phyloP scores from a whole-genome alignment of 192 early-diverging fungal species.

The Coemansia sp. region DNA sequence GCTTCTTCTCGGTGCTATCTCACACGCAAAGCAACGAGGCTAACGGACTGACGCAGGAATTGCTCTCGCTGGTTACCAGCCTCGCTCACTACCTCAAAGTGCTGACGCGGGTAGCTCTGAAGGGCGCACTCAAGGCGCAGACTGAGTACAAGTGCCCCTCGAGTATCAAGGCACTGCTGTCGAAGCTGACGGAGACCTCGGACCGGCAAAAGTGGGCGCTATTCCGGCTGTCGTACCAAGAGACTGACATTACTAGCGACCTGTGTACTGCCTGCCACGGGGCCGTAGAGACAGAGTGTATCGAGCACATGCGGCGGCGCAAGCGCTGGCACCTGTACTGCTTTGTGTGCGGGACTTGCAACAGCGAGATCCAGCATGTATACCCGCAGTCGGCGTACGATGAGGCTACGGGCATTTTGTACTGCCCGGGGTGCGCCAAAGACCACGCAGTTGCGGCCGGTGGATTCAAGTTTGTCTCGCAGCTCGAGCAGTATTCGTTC shows the following conservation, averaged over 20 bases:
- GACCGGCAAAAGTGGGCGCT: slow-evolving; percentile 54
- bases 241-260: slow-evolving; percentile 72
- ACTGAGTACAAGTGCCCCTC: slow-evolving; percentile 53
- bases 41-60: slow-evolving; percentile 71
- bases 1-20: slow-evolving; percentile 89
- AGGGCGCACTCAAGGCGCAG: slow-evolving; percentile 74
- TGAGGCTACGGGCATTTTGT: slow-evolving; percentile 35
- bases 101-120: slow-evolving; percentile 83
- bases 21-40: slow-evolving; percentile 62
- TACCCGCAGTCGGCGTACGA: slow-evolving; percentile 61
- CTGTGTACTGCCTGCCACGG: slow-evolving; percentile 74
- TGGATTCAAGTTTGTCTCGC: slow-evolving; percentile 74
- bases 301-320: slow-evolving; percentile 55
- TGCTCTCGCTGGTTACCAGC: slow-evolving; percentile 85
- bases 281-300: slow-evolving; percentile 87
- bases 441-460: slow-evolving; percentile 38
- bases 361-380: slow-evolving; percentile 51
- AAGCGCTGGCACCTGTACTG: slow-evolving; percentile 84
- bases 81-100: slow-evolving; percentile 93
- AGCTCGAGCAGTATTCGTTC: slow-evolving; percentile 90
- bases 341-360: slow-evolving; percentile 75
- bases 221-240: slow-evolving; percentile 52
- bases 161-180: slow-evolving; percentile 66
- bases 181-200: slow-evolving; percentile 70
- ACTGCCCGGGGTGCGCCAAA: slow-evolving; percentile 58